Base-by-base conservation (phyloP, 805 yeast genomes). In the Hanseniaspora guilliermondii region DNA sequence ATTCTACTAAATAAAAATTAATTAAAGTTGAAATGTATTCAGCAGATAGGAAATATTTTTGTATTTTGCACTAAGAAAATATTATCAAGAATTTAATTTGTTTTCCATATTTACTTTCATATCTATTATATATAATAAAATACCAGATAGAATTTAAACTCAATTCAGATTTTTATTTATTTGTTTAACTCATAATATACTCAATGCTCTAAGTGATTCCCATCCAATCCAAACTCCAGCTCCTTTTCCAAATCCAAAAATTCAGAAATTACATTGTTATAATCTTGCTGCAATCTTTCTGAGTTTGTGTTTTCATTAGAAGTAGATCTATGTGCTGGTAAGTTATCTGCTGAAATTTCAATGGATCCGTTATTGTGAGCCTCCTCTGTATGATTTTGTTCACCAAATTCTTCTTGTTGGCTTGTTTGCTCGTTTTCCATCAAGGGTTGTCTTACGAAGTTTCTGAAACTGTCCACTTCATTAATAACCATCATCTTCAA, bases 401-500 rank as follows among this genome's bases (percentile, higher is more conserved):
- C 56, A 4, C 9, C n/a, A 27, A 19, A 12, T 21, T 46, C 36
- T 41, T 58, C 32, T 42, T 48, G 21, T 49, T 60, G 40, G 61
- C 2, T 35, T 58, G 57, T 68, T 62, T 60, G 64, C 49, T 64
- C 66, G 33, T 59, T 59, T 54, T 76, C 83, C 49, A 78, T 77
- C 33, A 83, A 71, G 5, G 94, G 94, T 65, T 76, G 79, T 62
- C 96, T 76, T 4, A 87, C 96, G 70, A 81, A 82, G 40, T 79
- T 85, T 61, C 96, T 77, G 65, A 88, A 87, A 30, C 77, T 72
- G 47, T 74, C 74, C 2, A 89, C 95, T 65, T 89, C 96, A 35
- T 85, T 82, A 41, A 85, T 68, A 39, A 89, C 85, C 80, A 87
- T 79, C 59, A 77, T 73, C 61, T 77, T 81, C 85, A 89, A 83